Percentiles rank a stretch among this genome's conserved stretches.
Evolutionary conservation across 805 yeast species (phyloP).

Genomic region (Starmerella geochares): DNA sequence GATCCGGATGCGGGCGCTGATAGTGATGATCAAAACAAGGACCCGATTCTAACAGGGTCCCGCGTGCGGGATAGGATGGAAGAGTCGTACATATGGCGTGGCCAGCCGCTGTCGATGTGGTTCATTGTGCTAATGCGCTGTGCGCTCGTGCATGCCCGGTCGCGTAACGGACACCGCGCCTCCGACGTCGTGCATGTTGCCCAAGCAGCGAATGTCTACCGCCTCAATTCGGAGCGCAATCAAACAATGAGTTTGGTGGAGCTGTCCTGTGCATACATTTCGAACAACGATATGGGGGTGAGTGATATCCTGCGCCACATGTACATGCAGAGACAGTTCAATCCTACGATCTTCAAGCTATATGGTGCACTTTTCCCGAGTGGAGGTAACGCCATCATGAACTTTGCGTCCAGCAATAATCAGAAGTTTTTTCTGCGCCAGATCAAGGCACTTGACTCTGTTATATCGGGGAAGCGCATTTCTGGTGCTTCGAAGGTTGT

Average conservation of each 20-base stretch:
- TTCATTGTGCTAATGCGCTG: conserved; percentile 72
- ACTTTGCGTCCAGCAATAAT: conserved; percentile 66
- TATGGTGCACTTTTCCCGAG: conserved; percentile 59
- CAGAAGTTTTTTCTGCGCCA: conserved; percentile 87
- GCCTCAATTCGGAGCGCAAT: conserved; percentile 51
- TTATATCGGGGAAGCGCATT: conserved; percentile 42
- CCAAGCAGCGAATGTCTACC: conserved; percentile 66
- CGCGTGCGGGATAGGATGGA: conserved; percentile 10
- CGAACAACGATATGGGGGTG: conserved; percentile 45
- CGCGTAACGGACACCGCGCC: conserved; percentile 54
- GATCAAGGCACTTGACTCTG: conserved; percentile 75
- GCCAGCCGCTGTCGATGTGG: conserved; percentile 72
- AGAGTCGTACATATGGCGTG: conserved; percentile 46
- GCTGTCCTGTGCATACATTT: conserved; percentile 44
- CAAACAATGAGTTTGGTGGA: conserved; percentile 54
- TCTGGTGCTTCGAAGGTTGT: conserved; percentile 69
- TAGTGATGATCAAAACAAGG: not conserved
- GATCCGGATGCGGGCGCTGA: conserved; percentile 14
- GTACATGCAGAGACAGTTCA: conserved; percentile 63
- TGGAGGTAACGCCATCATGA: conserved; percentile 48
- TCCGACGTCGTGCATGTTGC: conserved; percentile 63
- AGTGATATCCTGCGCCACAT: conserved; percentile 52
- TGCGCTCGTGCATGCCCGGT: conserved; percentile 55
- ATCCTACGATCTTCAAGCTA: conserved; percentile 53
- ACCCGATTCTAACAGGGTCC: conserved; percentile 11